Percentiles rank a stretch among this genome's conserved stretches.
Conservation (phyloP, 805 yeast species). For the Candida stauntonica region DNA sequence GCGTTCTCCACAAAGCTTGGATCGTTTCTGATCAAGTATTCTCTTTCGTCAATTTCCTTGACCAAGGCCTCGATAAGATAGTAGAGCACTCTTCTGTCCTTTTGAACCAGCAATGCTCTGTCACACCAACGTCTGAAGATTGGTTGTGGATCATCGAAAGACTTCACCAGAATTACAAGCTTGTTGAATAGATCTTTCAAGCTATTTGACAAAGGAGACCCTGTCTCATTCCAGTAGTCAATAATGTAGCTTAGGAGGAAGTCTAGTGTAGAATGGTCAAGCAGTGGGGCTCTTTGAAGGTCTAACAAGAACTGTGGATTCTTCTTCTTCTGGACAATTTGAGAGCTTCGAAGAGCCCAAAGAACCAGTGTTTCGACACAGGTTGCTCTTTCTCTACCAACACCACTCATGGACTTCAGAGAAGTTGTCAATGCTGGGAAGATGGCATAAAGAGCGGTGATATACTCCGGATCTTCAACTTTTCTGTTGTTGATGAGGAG, state of each 20-base stretch:
- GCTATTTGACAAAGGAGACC: slow-evolving; percentile 68
- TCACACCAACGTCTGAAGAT: slow-evolving; percentile 43
- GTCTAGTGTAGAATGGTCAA: slow-evolving; percentile 22
- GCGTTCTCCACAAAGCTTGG: slow-evolving; percentile 46
- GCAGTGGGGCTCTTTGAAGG: slow-evolving; percentile 6
- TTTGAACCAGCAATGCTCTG: slow-evolving; percentile 39
- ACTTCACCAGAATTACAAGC: slow-evolving; percentile 38
- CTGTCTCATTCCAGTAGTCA: slow-evolving; percentile 68
- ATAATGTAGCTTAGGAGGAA: slow-evolving; percentile 49
- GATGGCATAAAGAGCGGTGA: slow-evolving; percentile 12
- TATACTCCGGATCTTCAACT: slow-evolving; percentile 12
- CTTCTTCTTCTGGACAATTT: slow-evolving; percentile 26
- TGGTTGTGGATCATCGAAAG: slow-evolving; percentile 20
- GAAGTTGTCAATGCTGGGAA: slow-evolving; percentile 31
- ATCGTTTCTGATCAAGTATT: slow-evolving; percentile 36
- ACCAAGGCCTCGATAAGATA: slow-evolving; percentile 54
- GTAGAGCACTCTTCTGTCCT: slow-evolving; percentile 56
- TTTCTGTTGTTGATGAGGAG: slow-evolving; percentile 19
- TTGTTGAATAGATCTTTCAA: slow-evolving; percentile 57
- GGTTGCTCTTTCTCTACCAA: slow-evolving; percentile 35
- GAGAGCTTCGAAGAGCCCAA: slow-evolving; percentile 57
- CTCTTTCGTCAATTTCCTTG: slow-evolving; percentile 39
- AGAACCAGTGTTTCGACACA: slow-evolving; percentile 60
- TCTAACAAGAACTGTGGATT: slow-evolving; percentile 2
- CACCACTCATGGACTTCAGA: slow-evolving; percentile 30